phyloP scores from a whole-genome alignment of 2,329 filamentous ascomycete genomes.

The Ophiostoma montium region DNA sequence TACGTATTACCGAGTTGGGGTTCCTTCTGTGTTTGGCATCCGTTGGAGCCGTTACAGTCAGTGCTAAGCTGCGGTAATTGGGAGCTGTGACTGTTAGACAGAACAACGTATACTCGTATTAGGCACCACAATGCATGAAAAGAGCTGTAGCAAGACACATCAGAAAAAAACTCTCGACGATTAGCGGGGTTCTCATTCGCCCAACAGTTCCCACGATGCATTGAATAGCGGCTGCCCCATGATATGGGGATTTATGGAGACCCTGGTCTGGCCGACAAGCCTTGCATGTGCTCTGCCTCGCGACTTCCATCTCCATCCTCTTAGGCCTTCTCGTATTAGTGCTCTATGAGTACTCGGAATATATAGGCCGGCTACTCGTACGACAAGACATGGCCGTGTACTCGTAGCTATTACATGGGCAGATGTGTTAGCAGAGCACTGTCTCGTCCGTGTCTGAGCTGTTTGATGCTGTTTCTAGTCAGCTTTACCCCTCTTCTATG shows the following conservation, averaged over 20 bases:
- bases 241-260: neutral
- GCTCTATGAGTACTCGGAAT: too few relatives aligned
- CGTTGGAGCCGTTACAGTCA: neutral
- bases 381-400: too few relatives aligned
- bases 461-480: too few relatives aligned
- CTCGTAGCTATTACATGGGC: too few relatives aligned
- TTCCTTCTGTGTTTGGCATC: neutral
- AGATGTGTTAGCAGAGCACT: too few relatives aligned
- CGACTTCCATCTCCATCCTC: slow-evolving; percentile 3
- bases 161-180: slow-evolving; percentile 4
- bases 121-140: neutral
- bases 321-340: too few relatives aligned
- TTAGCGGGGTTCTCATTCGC: slow-evolving; percentile 7
- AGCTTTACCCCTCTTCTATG: neutral
- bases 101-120: neutral
- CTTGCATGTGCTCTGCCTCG: neutral
- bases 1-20: neutral
- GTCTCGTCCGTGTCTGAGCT: too few relatives aligned
- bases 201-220: slow-evolving; percentile 1
- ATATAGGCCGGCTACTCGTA: too few relatives aligned
- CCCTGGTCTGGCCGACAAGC: neutral
- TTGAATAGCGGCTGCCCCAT: neutral
- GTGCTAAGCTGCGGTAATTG: neutral
- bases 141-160: neutral
- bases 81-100: too few relatives aligned